Percentiles rank a stretch among this genome's conserved stretches.
phyloP scores from a whole-genome alignment of 176 grass and related monocot genomes.

The Hordeum marinum region DNA sequence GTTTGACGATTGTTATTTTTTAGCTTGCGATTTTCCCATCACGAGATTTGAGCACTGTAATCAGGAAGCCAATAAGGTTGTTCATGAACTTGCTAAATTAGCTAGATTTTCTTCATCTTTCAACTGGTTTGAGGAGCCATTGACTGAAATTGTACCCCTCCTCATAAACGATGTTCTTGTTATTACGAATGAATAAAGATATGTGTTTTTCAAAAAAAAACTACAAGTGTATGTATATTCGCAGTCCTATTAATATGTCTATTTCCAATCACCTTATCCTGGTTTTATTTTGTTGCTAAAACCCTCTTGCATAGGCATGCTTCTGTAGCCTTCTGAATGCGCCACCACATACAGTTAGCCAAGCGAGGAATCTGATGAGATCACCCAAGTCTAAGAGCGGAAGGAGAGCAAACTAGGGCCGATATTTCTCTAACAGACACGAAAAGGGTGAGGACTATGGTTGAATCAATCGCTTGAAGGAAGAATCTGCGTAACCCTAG shows the following conservation, averaged over 20 bases:
- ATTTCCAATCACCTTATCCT: not conserved
- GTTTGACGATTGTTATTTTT: too few relatives aligned
- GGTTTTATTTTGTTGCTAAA: not conserved
- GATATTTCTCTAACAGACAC: not conserved
- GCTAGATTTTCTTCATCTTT: too few relatives aligned
- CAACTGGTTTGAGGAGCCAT: too few relatives aligned
- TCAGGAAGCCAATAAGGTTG: too few relatives aligned
- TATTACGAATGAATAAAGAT: too few relatives aligned
- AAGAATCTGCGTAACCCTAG: conserved; percentile 31
- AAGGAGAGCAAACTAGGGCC: not conserved
- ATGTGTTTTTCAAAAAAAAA: too few relatives aligned
- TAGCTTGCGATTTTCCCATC: too few relatives aligned
- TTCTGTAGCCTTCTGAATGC: not conserved
- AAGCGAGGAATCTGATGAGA: not conserved
- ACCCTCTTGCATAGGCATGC: not conserved
- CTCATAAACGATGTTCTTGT: too few relatives aligned
- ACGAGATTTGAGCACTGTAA: too few relatives aligned
- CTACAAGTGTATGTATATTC: too few relatives aligned
- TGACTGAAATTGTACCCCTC: too few relatives aligned
- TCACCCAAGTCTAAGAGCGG: not conserved
- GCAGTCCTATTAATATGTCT: not conserved
- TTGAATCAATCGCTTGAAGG: not conserved
- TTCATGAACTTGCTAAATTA: too few relatives aligned
- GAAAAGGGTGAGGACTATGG: not conserved
- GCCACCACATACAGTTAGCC: not conserved